Evolutionary conservation across 768 basidiomycete species (phyloP), one percentile per base, ranked within the genome.

Genomic region (Dacryopinax spathularia): DNA sequence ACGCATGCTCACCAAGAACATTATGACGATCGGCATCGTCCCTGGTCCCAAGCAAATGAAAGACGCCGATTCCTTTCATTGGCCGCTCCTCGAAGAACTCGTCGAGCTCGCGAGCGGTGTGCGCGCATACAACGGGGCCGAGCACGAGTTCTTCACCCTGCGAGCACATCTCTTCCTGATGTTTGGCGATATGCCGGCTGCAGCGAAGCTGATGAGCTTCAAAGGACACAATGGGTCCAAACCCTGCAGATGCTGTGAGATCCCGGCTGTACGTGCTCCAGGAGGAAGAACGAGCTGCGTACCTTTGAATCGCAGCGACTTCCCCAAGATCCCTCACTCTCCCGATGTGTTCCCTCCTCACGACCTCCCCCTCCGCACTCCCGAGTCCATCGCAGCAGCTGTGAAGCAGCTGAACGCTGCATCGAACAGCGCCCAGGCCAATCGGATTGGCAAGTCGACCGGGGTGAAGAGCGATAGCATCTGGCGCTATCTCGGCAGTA

Each of bases 31-130:
- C 10, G 77, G 77, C 13, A 70, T 80, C 48, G 78, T 82, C 48
- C 80, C 79, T 1, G 77, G 81, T 0, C 80, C 77, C 0, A 73
- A 75, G 16, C 75, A 77, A 36, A 78, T 80, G 0, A 73, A 74
- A 34, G 74, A 77, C 44, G 31, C 76, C 5, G 71, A 73, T 31
- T 77, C 78, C 0, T 81, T 80, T 60, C 68, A 76, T 0, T 65
- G 62, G 34, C 78, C 76, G 0, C 65, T 78, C 1, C 66, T 75
- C 6, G 66, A 77, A 2, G 78, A 80, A 64, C 64, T 75, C 3
- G 29, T 74, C 0, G 60, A 69, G 15, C 73, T 80, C 0, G 73
- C 72, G 0, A 6, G 61, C 20, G 80, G 80, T 2, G 71, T 80
- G 12, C 63, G n/a, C 34, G 36, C 77, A 0, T 77, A 71, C 44